A percentile compares a stretch with the other conserved stretches of the same genome.
These are phyloP conservation scores for Pyrenophora seminiperda DNA, from an alignment of 2,329 filamentous ascomycete genomes.

Conservation along the genomic window DNA sequence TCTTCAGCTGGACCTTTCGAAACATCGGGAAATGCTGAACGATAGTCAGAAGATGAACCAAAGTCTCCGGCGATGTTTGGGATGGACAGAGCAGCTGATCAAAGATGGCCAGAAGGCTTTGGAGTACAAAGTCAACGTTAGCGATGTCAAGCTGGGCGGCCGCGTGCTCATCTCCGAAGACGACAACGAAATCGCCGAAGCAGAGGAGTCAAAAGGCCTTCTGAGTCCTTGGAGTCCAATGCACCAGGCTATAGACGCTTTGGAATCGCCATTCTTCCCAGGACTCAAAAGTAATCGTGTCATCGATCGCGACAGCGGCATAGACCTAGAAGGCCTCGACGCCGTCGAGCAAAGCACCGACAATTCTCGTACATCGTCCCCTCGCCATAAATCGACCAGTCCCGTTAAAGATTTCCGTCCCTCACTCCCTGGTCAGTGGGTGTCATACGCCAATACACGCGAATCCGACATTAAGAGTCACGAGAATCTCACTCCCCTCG, in stretches of 20 bases:
- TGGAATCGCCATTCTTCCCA: slow-evolving; percentile 28
- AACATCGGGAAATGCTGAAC: slow-evolving; percentile 84
- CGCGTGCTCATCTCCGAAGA: slow-evolving; percentile 77
- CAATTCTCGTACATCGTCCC: slow-evolving; percentile 3
- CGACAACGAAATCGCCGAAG: slow-evolving; percentile 40
- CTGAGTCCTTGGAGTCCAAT: slow-evolving; percentile 47
- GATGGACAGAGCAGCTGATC: slow-evolving; percentile 89
- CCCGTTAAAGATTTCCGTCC: slow-evolving; percentile 15
- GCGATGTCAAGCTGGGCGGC: slow-evolving; percentile 81
- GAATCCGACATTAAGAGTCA: slow-evolving; percentile 4
- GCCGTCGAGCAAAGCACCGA: slow-evolving; percentile 18
- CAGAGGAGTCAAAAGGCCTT: slow-evolving; percentile 35
- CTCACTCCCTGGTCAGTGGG: slow-evolving; percentile 15
- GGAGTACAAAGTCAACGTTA: slow-evolving; percentile 77
- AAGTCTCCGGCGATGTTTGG: slow-evolving; percentile 85
- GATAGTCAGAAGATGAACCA: slow-evolving; percentile 96
- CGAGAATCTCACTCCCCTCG: slow-evolving; percentile 28
- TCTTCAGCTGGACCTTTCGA: slow-evolving; percentile 81
- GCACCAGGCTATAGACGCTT: slow-evolving; percentile 26
- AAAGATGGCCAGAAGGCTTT: slow-evolving; percentile 86
- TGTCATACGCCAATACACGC: slow-evolving; percentile 9
- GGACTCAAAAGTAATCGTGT: slow-evolving; percentile 21
- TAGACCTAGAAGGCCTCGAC: slow-evolving; percentile 43
- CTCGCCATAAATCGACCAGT: slow-evolving; percentile 4
- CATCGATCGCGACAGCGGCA: slow-evolving; percentile 47